Evolutionary conservation across 352 stramenopile species (phyloP).

Genomic region (Phytopythium cucurbitacearum): DNA sequence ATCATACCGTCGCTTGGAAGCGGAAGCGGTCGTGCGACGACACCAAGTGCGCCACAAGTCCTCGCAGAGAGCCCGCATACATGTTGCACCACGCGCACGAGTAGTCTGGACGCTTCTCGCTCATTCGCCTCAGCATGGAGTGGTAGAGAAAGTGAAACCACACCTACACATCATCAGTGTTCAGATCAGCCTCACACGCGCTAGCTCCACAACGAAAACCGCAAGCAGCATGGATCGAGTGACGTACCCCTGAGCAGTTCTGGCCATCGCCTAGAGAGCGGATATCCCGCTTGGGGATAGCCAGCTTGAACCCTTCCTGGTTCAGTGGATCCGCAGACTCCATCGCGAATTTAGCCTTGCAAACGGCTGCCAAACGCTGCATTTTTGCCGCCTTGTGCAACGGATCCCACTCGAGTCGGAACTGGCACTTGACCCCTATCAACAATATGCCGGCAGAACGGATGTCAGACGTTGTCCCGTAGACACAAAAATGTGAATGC

Average conservation of each 20-base stretch:
- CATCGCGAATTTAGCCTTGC: conserved; percentile 27
- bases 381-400: conserved; percentile 33
- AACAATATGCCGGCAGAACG: conserved; percentile 5
- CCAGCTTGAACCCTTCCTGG: conserved; percentile 25
- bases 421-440: conserved; percentile 53
- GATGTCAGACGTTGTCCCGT: neutral
- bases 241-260: conserved; percentile 24
- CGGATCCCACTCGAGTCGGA: conserved; percentile 42
- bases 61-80: conserved; percentile 64
- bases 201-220: neutral
- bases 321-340: conserved; percentile 12
- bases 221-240: neutral
- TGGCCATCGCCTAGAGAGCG: conserved; percentile 7
- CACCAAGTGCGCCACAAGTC: conserved; percentile 70
- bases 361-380: conserved; percentile 33
- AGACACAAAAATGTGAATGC: neutral
- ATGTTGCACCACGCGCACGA: conserved; percentile 84
- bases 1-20: conserved; percentile 64
- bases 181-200: no score
- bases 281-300: conserved; percentile 35
- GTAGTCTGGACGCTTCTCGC: conserved; percentile 77
- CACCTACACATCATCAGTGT: conserved; percentile 26
- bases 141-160: conserved; percentile 87
- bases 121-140: conserved; percentile 73
- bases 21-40: conserved; percentile 76